A percentile compares a stretch with the other conserved stretches of the same genome.
phyloP scores from a whole-genome alignment of 1,284 basidiomycete genomes.

The Leccinum subspadiceum region DNA sequence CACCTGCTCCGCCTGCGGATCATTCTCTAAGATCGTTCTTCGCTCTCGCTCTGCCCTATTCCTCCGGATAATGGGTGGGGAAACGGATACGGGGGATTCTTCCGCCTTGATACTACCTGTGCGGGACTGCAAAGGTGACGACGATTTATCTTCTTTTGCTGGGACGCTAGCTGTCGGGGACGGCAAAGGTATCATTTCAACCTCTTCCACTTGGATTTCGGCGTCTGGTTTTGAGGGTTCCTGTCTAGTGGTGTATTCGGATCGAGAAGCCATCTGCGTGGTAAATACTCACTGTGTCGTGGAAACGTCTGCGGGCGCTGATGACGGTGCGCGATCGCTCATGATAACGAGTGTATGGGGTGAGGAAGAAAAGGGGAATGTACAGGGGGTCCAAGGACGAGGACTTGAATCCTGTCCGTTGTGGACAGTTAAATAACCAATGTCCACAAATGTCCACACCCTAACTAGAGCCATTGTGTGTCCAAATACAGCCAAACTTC shows the following conservation, averaged over 20 bases:
- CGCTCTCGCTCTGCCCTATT: slow-evolving; percentile 44
- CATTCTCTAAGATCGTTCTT: slow-evolving; percentile 49
- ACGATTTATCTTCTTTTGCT: neutral
- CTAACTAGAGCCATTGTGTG: neutral
- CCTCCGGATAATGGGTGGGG: slow-evolving; percentile 10
- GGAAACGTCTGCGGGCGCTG: neutral
- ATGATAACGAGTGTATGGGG: slow-evolving; percentile 32
- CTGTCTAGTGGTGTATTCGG: slow-evolving; percentile 19
- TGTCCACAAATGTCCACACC: slow-evolving; percentile 9
- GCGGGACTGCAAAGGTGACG: neutral
- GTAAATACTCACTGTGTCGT: slow-evolving; percentile 18
- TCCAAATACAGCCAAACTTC: slow-evolving; percentile 29
- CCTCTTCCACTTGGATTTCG: slow-evolving; percentile 1
- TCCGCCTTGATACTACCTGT: neutral
- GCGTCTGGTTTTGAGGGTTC: neutral
- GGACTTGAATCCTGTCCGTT: slow-evolving; percentile 13
- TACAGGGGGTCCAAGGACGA: slow-evolving; percentile 9
- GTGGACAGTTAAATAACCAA: slow-evolving; percentile 4
- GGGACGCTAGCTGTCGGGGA: neutral
- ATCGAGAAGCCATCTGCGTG: neutral
- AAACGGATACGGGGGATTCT: neutral
- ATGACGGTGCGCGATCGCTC: slow-evolving; percentile 18
- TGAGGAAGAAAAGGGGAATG: slow-evolving; percentile 11
- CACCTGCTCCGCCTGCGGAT: slow-evolving; percentile 48
- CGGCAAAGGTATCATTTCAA: neutral